A percentile compares a stretch with the other conserved stretches of the same genome.
phyloP scores from a whole-genome alignment of 2,329 filamentous ascomycete species.

The Zymoseptoria brevis region DNA sequence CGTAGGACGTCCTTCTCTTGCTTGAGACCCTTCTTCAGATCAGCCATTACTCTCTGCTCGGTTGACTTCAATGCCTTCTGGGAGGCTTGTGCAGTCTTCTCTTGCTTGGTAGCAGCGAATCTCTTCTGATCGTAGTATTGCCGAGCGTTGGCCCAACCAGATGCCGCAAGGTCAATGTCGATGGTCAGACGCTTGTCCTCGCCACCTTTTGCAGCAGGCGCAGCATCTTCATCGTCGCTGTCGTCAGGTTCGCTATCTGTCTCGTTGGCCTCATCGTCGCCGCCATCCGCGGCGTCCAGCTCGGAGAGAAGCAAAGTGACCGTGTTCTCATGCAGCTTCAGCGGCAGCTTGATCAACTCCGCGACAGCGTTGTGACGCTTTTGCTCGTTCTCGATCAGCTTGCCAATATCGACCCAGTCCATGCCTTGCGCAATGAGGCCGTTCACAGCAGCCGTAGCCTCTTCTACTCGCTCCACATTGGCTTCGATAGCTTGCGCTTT shows the following conservation, averaged over 20 bases:
- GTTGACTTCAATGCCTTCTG: constrained; percentile 78
- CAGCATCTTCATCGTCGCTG: constrained; percentile 46
- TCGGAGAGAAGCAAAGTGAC: constrained; percentile 74
- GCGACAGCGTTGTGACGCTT: constrained; percentile 75
- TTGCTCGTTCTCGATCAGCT: constrained; percentile 81
- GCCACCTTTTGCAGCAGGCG: constrained; percentile 20
- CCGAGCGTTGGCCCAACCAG: constrained; percentile 81
- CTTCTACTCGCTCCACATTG: constrained; percentile 83
- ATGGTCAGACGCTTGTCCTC: constrained; percentile 52
- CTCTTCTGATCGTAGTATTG: constrained; percentile 90
- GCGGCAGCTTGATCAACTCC: constrained; percentile 72
- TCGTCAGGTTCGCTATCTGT: constrained; percentile 59
- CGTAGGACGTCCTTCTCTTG: constrained; percentile 83
- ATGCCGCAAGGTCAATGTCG: constrained; percentile 75
- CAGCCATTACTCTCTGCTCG: constrained; percentile 77
- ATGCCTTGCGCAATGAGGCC: constrained; percentile 87
- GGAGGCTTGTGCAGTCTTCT: constrained; percentile 77
- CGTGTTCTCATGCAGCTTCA: constrained; percentile 84
- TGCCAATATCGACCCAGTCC: constrained; percentile 92
- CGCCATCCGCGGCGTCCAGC: constrained; percentile 54
- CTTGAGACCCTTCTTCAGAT: constrained; percentile 80
- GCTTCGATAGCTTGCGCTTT: constrained; percentile 88
- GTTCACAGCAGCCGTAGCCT: constrained; percentile 87
- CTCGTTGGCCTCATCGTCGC: constrained; percentile 48
- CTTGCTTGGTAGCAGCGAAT: constrained; percentile 73